Percentiles rank a stretch among this genome's conserved stretches.
Evolutionary conservation across 495 filamentous ascomycete species (phyloP).

Genomic region (Coniosporium apollinis): DNA sequence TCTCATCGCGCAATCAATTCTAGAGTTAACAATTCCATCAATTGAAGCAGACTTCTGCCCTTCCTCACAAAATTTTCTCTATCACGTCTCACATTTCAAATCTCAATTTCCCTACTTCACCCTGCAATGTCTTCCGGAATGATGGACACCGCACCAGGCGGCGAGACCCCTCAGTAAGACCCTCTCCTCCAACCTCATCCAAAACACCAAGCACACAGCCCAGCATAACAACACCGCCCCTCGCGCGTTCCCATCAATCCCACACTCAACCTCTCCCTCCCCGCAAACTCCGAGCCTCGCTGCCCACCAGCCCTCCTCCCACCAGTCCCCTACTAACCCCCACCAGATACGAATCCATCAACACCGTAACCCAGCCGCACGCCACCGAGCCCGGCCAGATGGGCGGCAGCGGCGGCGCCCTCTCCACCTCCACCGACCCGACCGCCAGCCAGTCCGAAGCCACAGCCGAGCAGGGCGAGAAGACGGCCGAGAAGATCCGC

Average conservation of each 20-base stretch:
- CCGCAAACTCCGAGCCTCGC: no score
- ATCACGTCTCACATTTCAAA: no score
- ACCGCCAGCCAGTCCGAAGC: neutral
- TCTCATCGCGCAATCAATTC: no score
- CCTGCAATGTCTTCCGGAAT: constrained; percentile 24
- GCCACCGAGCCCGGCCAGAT: constrained; percentile 42
- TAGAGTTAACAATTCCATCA: no score
- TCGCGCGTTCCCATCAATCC: constrained; percentile 3
- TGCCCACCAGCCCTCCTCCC: neutral
- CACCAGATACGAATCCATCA: constrained; percentile 43
- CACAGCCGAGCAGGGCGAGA: constrained; percentile 20
- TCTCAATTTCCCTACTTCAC: constrained; percentile 1
- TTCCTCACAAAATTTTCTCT: no score
- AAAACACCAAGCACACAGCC: neutral
- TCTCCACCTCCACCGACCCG: constrained; percentile 1
- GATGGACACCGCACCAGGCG: constrained; percentile 45
- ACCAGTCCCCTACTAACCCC: neutral
- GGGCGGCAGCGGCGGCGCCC: constrained; percentile 30
- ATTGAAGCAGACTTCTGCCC: no score
- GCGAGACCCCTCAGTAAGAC: constrained; percentile 43
- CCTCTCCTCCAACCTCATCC: neutral
- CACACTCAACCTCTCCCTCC: no score
- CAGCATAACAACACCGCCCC: neutral
- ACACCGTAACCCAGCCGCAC: constrained; percentile 30
- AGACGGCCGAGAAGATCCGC: constrained; percentile 32